These are phyloP conservation scores for Nemania serpens DNA, from an alignment of 2,329 filamentous ascomycete genomes.

Conservation along the genomic window DNA sequence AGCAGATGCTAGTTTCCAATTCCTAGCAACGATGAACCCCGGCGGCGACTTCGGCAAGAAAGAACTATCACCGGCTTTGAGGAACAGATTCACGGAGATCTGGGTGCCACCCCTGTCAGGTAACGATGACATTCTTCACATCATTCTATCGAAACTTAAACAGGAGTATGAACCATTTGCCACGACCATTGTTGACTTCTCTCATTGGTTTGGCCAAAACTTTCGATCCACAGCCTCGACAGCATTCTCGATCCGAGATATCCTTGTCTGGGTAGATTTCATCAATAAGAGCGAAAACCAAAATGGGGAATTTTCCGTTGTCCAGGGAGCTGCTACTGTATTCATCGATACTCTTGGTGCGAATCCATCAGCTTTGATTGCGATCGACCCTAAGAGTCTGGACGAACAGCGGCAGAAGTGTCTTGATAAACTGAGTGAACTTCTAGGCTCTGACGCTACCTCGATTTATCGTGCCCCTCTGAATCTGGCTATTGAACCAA, in stretches of 20 bases:
- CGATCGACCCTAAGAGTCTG: constrained; percentile 71
- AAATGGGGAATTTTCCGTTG: constrained; percentile 52
- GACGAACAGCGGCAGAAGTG: constrained; percentile 73
- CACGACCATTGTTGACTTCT: constrained; percentile 78
- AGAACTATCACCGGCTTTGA: constrained; percentile 89
- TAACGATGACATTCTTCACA: constrained; percentile 83
- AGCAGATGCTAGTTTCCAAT: constrained; percentile 82
- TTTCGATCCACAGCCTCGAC: constrained; percentile 78
- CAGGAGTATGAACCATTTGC: constrained; percentile 62
- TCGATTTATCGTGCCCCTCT: constrained; percentile 68
- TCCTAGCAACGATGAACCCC: constrained; percentile 98
- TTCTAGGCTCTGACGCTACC: constrained; percentile 67
- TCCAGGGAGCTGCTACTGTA: constrained; percentile 93
- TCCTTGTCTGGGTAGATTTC: constrained; percentile 92
- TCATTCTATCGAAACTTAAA: constrained; percentile 76
- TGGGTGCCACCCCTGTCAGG: constrained; percentile 93
- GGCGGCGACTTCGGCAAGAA: constrained; percentile 98
- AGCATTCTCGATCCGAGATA: constrained; percentile 87
- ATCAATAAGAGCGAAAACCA: constrained; percentile 68
- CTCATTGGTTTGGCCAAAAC: constrained; percentile 86
- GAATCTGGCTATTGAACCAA: constrained; percentile 58
- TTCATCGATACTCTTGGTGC: constrained; percentile 95
- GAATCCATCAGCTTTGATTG: constrained; percentile 86
- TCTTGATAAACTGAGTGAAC: constrained; percentile 69
- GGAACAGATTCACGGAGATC: constrained; percentile 98